These are phyloP conservation scores for Aspergillus sparsus DNA, from an alignment of 495 filamentous ascomycete species.

Conservation along the genomic window DNA sequence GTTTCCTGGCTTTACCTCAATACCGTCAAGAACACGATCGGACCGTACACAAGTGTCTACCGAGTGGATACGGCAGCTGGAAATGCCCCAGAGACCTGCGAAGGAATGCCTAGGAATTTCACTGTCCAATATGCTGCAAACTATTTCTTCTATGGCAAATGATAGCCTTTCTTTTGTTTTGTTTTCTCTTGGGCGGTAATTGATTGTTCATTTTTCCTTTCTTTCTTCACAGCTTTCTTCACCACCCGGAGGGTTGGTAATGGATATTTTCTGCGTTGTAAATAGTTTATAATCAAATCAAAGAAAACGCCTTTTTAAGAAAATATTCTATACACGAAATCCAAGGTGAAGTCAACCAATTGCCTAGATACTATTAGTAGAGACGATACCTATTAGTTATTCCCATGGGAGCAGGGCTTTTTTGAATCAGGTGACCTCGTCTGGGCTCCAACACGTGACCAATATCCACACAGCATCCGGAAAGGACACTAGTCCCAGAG, in stretches of 20 bases:
- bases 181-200: too few species aligned
- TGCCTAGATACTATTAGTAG: background rate
- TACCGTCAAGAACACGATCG: constrained; percentile 55
- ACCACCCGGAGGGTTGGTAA: too few species aligned
- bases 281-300: background rate
- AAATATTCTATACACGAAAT: too few species aligned
- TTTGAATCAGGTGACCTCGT: constrained; percentile 36
- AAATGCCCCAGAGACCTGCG: constrained; percentile 71
- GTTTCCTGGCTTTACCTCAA: constrained; percentile 58
- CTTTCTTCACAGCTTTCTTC: too few species aligned
- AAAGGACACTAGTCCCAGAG: constrained; percentile 27
- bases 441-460: constrained; percentile 31
- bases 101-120: constrained; percentile 62
- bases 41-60: constrained; percentile 71
- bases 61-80: constrained; percentile 87
- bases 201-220: too few species aligned
- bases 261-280: background rate
- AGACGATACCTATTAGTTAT: background rate
- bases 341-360: too few species aligned
- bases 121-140: constrained; percentile 79
- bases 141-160: constrained; percentile 58
- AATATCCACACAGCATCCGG: constrained; percentile 17
- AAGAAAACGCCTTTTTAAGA: too few species aligned
- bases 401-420: constrained; percentile 33
- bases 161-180: constrained; percentile 5